Base-by-base conservation (phyloP, 1,284 basidiomycete species). In the Volvariella surrecta region DNA sequence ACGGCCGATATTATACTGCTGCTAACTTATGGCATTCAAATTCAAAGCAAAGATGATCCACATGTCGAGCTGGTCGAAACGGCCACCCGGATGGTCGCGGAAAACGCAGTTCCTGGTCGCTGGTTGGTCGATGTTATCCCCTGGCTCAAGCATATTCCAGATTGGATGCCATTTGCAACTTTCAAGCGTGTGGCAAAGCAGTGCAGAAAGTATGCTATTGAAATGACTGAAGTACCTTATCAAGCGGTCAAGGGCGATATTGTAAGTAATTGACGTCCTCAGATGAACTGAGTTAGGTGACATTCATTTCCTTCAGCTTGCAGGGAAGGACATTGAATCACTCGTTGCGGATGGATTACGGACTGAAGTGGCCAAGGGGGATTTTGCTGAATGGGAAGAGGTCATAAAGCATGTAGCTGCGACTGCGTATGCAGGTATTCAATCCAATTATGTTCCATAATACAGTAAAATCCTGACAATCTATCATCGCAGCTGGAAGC, bases 121-220 rank as follows among this genome's bases (percentile, higher is more conserved):
- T 57, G 50, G 34, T 37, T 57, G 11, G 56, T 58, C 8, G 54
- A 55, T 37, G 13, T 48, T 35, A 44, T 57, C 24, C 58, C 58
- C 6, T 32, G 42, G 48, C 57, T 75, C 40, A 64, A 60, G 51
- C 49, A 66, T 40, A 37, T 74, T 34, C 74, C 73, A 7, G 51
- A 58, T 17, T 74, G 67, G 67, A 56, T 68, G 22, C 73, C 71
- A 2, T 67, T 70, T 6, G 62, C 66, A 1, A 58, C 56, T 1
- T 72, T 71, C 59, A 60, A 71, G 50, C 58, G 58, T 7, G 52
- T 65, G 32, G 67, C 68, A 0, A 45, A 45, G n/a, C 52, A 59
- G 32, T 67, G 66, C 62, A 57, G 54, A 10, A 34, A 45, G 20
- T 40, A 44, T 10, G 44, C 46, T n/a, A 24, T 38, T 15, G 37